Evolutionary conservation across 352 stramenopile species (phyloP), one percentile per base, ranked within the genome.

Genomic region (Blastocystis sp.): DNA sequence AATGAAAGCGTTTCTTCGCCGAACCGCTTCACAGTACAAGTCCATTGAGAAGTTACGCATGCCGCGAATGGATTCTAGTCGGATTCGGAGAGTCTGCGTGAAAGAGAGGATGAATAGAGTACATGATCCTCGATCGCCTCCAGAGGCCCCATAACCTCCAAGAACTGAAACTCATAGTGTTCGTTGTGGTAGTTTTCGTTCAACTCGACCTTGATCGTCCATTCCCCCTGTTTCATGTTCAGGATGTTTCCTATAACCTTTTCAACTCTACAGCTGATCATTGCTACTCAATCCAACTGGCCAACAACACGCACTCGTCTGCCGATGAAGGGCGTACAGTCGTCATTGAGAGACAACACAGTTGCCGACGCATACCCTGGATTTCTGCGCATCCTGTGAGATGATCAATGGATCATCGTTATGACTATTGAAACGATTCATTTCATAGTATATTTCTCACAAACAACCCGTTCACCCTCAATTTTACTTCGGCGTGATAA

Each of bases 401-500:
- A 59, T 27, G 32, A 59, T 32, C 11, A 59, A 59, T 59, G 18
- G 32, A 2, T 32, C 51, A 59, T 59, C 46, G 51, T 18, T 14
- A 14, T 32, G 2, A 59, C n/a, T 59, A 18, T 64, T 64, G 29
- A 64, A 64, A 64, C 54, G 21, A 64, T 21, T n/a, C n/a, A n/a
- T n/a, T n/a, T n/a, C 44, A 36, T 64, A 64, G 21, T 64, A 36
- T 34, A 67, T 44, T 21, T 34, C 21, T 44, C 24, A 64, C 3
- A 27, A 63, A 65, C 21, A 46, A 63, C 34, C n/a, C 27, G 32
- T 44, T n/a, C 2, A 78, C 4, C 18, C 42, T 11, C 27, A 27
- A 18, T 49, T 59, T n/a, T 64, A 61, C 24, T 81, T 81, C 4
- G 69, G 69, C 4, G 69, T 81, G 40, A 81, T 81, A 46, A 81